Conservation (phyloP, 2,329 filamentous ascomycete genomes). For the Colletotrichum shisoi region DNA sequence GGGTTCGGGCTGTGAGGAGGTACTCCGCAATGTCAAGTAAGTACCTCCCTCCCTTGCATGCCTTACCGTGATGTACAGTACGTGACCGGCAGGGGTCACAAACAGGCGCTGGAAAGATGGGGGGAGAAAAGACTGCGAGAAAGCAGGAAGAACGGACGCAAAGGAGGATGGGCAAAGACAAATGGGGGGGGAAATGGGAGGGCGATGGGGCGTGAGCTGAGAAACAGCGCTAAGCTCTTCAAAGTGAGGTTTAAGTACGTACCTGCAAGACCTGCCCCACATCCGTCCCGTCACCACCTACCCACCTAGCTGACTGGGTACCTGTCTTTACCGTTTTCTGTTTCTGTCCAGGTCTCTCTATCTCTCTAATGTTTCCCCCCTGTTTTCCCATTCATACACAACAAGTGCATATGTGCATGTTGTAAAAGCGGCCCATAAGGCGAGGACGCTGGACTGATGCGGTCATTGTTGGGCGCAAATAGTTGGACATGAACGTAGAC, state of each 20-base stretch:
- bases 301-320: too few species aligned
- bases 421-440: background rate
- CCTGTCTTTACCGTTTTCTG: background rate
- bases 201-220: slow-evolving; percentile 23
- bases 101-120: background rate
- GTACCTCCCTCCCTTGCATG: background rate
- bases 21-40: background rate
- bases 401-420: background rate
- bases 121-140: background rate
- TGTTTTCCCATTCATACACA: slow-evolving; percentile 8
- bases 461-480: background rate
- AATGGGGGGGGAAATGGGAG: slow-evolving; percentile 32
- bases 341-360: background rate
- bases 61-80: background rate
- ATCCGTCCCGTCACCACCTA: slow-evolving; percentile 10
- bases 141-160: slow-evolving; percentile 1
- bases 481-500: slow-evolving; percentile 9
- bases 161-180: slow-evolving; percentile 13
- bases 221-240: slow-evolving; percentile 19
- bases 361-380: background rate
- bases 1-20: background rate
- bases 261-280: slow-evolving; percentile 8
- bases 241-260: slow-evolving; percentile 18
- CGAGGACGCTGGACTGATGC: slow-evolving; percentile 10
- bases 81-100: too few species aligned